These are phyloP conservation scores for Coemansia interrupta DNA, from an alignment of 192 early-diverging fungal species.

Conservation along the genomic window DNA sequence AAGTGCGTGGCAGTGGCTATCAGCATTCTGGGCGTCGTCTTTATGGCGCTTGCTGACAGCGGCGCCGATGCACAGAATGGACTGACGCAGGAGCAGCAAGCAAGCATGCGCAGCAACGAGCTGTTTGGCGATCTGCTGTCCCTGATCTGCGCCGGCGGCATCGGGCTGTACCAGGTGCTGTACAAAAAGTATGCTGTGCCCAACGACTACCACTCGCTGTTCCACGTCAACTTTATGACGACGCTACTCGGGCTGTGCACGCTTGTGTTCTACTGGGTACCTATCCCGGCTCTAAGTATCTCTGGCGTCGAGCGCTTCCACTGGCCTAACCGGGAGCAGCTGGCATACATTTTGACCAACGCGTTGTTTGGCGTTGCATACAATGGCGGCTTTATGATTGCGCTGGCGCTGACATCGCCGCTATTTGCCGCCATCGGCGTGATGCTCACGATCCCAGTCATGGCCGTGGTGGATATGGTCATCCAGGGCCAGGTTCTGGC, in stretches of 20 bases:
- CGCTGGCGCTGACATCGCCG: constrained; percentile 66
- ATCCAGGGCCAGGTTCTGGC: constrained; percentile 53
- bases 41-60: constrained; percentile 58
- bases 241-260: constrained; percentile 69
- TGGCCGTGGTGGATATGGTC: constrained; percentile 59
- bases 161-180: constrained; percentile 76
- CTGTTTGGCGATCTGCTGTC: constrained; percentile 61
- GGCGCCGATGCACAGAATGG: constrained; percentile 12
- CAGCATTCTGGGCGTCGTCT: constrained; percentile 65
- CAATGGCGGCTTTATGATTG: constrained; percentile 75
- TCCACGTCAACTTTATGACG: constrained; percentile 73
- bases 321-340: constrained; percentile 56
- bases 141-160: constrained; percentile 59
- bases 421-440: constrained; percentile 76
- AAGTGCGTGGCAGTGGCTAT: constrained; percentile 66
- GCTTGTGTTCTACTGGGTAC: constrained; percentile 64
- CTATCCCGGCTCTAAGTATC: constrained; percentile 66
- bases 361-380: constrained; percentile 68
- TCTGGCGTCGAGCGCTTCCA: constrained; percentile 64
- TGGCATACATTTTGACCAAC: constrained; percentile 60
- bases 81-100: not conserved
- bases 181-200: constrained; percentile 76
- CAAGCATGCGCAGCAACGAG: constrained; percentile 21
- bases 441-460: constrained; percentile 75
- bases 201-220: constrained; percentile 54